Evolutionary conservation across 1,139 yeast species (phyloP).

Genomic region (Zygosaccharomyces pseudobailii): DNA sequence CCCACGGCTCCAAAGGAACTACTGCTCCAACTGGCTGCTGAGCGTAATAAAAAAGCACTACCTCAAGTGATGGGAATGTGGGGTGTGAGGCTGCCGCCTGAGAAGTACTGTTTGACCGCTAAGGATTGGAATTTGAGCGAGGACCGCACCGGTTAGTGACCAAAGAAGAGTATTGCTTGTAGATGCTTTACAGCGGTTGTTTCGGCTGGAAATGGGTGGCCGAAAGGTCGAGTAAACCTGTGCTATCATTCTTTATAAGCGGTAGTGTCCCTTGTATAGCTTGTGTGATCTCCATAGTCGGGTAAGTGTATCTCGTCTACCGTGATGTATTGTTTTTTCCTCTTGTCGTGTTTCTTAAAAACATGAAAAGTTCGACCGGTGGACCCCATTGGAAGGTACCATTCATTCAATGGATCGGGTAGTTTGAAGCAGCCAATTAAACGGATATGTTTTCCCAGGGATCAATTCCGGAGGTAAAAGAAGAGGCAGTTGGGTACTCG

Average conservation of each 20-base stretch:
- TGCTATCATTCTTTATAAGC: too few relatives aligned
- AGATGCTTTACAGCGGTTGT: too few relatives aligned
- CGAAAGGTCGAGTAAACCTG: too few relatives aligned
- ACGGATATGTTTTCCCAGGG: constrained; percentile 40
- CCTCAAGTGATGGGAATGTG: constrained; percentile 91
- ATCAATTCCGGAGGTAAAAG: constrained; percentile 52
- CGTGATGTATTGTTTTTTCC: not conserved
- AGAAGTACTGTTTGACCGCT: constrained; percentile 82
- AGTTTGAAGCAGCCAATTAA: not conserved
- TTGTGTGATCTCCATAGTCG: not conserved
- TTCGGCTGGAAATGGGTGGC: too few relatives aligned
- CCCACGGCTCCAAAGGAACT: constrained; percentile 89
- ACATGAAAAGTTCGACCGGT: not conserved
- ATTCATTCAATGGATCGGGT: not conserved
- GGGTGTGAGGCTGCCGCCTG: constrained; percentile 95
- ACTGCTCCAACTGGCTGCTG: constrained; percentile 83
- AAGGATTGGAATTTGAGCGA: constrained; percentile 30
- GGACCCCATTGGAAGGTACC: not conserved
- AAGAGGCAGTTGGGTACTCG: constrained; percentile 47
- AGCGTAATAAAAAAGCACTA: constrained; percentile 79
- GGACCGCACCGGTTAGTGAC: constrained; percentile 9
- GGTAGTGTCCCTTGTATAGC: too few relatives aligned
- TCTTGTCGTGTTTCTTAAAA: not conserved
- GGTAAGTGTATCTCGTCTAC: not conserved
- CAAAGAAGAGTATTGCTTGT: too few relatives aligned